A percentile compares a stretch with the other conserved stretches of the same genome.
These are phyloP conservation scores for Cenchrus americanus DNA, from an alignment of 176 grass and related monocot species.

Conservation along the genomic window DNA sequence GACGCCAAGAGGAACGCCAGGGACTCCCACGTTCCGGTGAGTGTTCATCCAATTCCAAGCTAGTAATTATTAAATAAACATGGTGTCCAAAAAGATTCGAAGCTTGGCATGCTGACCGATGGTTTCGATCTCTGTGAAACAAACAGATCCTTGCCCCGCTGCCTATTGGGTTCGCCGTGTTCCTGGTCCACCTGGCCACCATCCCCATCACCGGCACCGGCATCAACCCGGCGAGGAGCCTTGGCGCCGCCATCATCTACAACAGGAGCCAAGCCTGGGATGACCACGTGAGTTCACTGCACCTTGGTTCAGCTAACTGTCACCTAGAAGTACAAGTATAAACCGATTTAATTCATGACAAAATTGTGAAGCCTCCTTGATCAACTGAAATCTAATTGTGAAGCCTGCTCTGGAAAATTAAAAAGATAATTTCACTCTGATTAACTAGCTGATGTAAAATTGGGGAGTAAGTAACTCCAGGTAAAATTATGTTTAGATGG, in stretches of 20 bases:
- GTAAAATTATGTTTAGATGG: background rate
- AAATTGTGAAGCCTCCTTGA: background rate
- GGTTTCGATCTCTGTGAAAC: background rate
- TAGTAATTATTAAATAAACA: background rate
- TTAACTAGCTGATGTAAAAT: background rate
- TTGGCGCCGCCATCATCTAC: slow-evolving; percentile 87
- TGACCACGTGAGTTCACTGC: slow-evolving; percentile 67
- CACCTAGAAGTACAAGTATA: background rate
- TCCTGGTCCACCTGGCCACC: slow-evolving; percentile 94
- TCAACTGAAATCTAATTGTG: background rate
- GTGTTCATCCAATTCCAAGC: slow-evolving; percentile 33
- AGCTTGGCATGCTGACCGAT: background rate
- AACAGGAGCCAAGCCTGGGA: slow-evolving; percentile 68
- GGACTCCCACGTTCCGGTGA: slow-evolving; percentile 94
- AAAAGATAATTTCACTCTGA: too few relatives aligned
- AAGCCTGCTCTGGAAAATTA: background rate
- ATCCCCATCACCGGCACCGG: slow-evolving; percentile 99
- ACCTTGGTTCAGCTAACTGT: background rate
- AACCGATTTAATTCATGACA: background rate
- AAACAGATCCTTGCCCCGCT: slow-evolving; percentile 84
- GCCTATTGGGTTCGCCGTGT: slow-evolving; percentile 91
- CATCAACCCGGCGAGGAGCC: slow-evolving; percentile 95
- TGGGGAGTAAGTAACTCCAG: background rate
- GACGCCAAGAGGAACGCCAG: slow-evolving; percentile 97
- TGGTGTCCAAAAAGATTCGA: slow-evolving; percentile 10